A percentile compares a stretch with the other conserved stretches of the same genome.
These are phyloP conservation scores for Rhinocladiella mackenziei DNA, from an alignment of 2,329 filamentous ascomycete species.

Conservation along the genomic window DNA sequence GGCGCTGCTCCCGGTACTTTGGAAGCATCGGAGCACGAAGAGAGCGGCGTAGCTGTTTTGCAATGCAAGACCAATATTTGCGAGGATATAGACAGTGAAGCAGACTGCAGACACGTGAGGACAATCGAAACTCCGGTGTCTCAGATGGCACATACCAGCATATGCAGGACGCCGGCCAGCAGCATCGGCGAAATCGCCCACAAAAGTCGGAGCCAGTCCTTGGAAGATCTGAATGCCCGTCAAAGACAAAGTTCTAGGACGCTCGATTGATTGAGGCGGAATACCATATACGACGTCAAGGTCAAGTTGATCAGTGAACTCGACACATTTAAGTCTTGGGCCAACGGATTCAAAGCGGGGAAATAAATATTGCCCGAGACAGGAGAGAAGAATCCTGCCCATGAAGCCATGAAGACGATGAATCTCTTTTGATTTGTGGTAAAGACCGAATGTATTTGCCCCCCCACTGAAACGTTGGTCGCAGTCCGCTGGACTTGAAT, in stretches of 20 bases:
- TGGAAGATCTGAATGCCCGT: slow-evolving; percentile 44
- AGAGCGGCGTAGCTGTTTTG: slow-evolving; percentile 40
- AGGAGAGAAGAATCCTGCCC: slow-evolving; percentile 44
- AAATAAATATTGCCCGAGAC: slow-evolving; percentile 47
- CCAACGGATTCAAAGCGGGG: slow-evolving; percentile 42
- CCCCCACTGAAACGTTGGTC: slow-evolving; percentile 16
- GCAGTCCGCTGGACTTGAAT: slow-evolving; percentile 14
- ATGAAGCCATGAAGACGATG: slow-evolving; percentile 40
- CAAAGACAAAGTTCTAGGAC: neutral
- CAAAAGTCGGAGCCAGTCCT: slow-evolving; percentile 51
- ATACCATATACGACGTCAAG: slow-evolving; percentile 33
- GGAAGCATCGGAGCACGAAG: slow-evolving; percentile 39
- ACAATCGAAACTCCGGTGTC: neutral
- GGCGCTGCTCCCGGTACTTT: slow-evolving; percentile 34
- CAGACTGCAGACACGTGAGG: slow-evolving; percentile 31
- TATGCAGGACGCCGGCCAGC: slow-evolving; percentile 51
- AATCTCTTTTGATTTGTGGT: slow-evolving; percentile 35
- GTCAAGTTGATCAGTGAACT: slow-evolving; percentile 32
- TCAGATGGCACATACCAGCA: slow-evolving; percentile 29
- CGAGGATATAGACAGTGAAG: slow-evolving; percentile 43
- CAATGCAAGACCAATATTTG: slow-evolving; percentile 42
- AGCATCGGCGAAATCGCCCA: slow-evolving; percentile 51
- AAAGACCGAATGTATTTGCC: slow-evolving; percentile 35
- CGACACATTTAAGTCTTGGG: slow-evolving; percentile 37
- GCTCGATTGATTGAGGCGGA: too few relatives aligned